Base-by-base conservation (phyloP, 441 rosid genomes). In the Kokia cookei region DNA sequence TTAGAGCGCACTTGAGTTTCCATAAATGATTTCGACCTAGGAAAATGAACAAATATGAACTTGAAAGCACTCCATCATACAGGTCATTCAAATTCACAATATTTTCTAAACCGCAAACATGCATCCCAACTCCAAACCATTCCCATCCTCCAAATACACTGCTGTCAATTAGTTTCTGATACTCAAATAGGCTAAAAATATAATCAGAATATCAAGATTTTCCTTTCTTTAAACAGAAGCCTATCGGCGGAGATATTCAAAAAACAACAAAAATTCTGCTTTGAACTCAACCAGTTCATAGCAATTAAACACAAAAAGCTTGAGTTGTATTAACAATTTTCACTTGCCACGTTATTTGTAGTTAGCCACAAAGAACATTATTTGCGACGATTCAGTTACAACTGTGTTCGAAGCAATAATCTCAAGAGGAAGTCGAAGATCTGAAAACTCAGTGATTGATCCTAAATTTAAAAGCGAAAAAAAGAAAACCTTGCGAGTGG, bases 401-500 rank as follows among this genome's bases (percentile, higher is more conserved):
- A 27, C 4, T 40, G 24, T 50, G 35, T 55, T 19, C 37, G 32
- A 7, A 17, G 3, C 10, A 55, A 35, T 12, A 55, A 54, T 15
- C 15, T 62, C 0, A 62, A 19, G 12, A 54, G 13, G 17, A 50
- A 7, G 37, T 19, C 45, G 22, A 65, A 74, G 78, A 73, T 77
- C 78, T 47, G 48, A 60, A 51, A 74, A 24, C 10, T 26, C 32
- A 22, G 40, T 24, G 11, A 67, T 13, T 2, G 70, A 64, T 69
- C 63, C 51, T 32, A 32, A 32, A 32, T 32, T 32, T 8, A 26
- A 68, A 65, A 29, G 57, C 42, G 7, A 57, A 1, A 40, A 19
- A 11, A 32, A 54, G 63, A 32, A 32, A 32, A 87, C 93, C 91
- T 89, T 82, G 73, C 93, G 91, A 78, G 90, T 80, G 75, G 90